Evolutionary conservation across 1,284 basidiomycete genomes (phyloP).

Genomic region (Cutaneotrichosporon sp.): DNA sequence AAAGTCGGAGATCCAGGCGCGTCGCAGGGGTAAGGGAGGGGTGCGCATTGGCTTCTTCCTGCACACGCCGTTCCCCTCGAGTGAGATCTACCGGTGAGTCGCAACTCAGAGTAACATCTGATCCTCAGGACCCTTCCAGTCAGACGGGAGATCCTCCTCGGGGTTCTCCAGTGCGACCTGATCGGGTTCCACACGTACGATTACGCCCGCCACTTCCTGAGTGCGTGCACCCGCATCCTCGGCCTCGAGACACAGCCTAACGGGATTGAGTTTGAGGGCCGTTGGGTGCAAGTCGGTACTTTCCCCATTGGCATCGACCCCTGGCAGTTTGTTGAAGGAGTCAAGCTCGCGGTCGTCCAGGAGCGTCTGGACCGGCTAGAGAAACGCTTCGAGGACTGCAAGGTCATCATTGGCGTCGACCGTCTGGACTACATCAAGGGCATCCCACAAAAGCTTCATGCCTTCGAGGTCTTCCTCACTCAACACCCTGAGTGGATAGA

Average conservation of each 20-base stretch:
- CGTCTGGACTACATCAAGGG: conserved; percentile 99
- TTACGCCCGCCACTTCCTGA: conserved; percentile 98
- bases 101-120: not conserved
- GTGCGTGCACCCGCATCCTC: conserved; percentile 94
- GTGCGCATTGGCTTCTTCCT: conserved; percentile 98
- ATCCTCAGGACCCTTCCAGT: conserved; percentile 84
- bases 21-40: conserved; percentile 51
- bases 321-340: conserved; percentile 80
- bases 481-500: conserved; percentile 99
- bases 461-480: conserved; percentile 90
- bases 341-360: conserved; percentile 74
- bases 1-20: conserved; percentile 47
- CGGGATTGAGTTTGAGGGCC: conserved; percentile 92
- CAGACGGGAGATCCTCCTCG: conserved; percentile 91
- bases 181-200: conserved; percentile 99
- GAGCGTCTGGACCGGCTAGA: conserved; percentile 77
- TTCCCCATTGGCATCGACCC: conserved; percentile 99
- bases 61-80: conserved; percentile 97
- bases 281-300: conserved; percentile 93
- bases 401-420: conserved; percentile 97
- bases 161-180: conserved; percentile 91
- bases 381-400: conserved; percentile 87
- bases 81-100: conserved; percentile 90
- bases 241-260: conserved; percentile 97
- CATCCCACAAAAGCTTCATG: conserved; percentile 96